A percentile compares a stretch with the other conserved stretches of the same genome.
Evolutionary conservation across 306 rosid species (phyloP).

Genomic region (Senna siamea): DNA sequence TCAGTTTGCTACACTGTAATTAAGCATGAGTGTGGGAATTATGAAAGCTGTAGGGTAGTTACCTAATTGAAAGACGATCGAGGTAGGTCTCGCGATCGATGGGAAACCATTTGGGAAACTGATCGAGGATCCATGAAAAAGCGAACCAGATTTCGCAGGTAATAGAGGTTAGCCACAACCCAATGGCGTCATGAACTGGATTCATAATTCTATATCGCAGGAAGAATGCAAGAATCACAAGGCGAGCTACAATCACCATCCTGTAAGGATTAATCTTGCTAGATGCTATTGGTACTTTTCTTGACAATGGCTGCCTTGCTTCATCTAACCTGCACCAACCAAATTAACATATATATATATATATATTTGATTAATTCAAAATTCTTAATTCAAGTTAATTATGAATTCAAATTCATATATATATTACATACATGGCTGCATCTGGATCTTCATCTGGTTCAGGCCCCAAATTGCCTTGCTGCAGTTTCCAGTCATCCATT

Average conservation of each 20-base stretch:
- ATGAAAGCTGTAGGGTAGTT: no score
- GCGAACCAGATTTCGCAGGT: constrained; percentile 96
- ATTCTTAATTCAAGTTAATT: no score
- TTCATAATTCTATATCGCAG: constrained; percentile 75
- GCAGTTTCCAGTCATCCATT: constrained; percentile 93
- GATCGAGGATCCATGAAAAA: constrained; percentile 94
- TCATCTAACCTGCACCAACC: constrained; percentile 93
- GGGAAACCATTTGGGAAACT: constrained; percentile 95
- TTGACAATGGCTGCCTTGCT: constrained; percentile 91
- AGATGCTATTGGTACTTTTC: constrained; percentile 92
- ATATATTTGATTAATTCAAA: no score
- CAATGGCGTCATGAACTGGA: constrained; percentile 85
- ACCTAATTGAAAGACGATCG: constrained; percentile 90
- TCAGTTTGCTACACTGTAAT: no score
- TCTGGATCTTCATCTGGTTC: constrained; percentile 74
- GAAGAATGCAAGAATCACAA: constrained; percentile 69
- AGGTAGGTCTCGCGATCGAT: constrained; percentile 93
- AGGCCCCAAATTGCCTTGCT: constrained; percentile 89
- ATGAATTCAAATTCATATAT: no score
- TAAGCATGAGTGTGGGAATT: no score
- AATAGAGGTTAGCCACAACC: constrained; percentile 90
- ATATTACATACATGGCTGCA: constrained; percentile 58
- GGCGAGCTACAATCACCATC: constrained; percentile 89
- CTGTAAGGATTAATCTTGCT: constrained; percentile 97
- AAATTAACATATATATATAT: no score